A percentile compares a stretch with the other conserved stretches of the same genome.
These are phyloP conservation scores for Pistacia vera DNA, from an alignment of 345 rosid species.

Conservation along the genomic window DNA sequence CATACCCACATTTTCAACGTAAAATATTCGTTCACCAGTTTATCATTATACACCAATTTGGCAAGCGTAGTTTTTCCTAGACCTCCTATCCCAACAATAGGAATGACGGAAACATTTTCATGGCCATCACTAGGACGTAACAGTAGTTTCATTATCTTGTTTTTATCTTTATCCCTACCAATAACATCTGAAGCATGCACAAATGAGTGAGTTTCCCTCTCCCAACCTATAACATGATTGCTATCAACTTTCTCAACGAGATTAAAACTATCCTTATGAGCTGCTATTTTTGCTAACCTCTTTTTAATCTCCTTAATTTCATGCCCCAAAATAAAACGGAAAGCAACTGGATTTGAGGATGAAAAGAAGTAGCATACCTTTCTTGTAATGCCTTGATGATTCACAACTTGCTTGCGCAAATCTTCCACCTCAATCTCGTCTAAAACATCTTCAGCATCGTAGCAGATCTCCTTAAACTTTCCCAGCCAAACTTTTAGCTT, in stretches of 20 bases:
- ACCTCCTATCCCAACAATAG: neutral
- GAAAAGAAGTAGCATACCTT: conserved; percentile 1
- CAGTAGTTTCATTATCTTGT: no score
- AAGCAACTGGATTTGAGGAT: neutral
- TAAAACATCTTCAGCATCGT: conserved; percentile 2
- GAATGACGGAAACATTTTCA: neutral
- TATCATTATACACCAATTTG: neutral
- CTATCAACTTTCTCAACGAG: neutral
- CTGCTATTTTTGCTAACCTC: neutral
- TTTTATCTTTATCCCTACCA: no score
- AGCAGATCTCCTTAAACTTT: conserved; percentile 16
- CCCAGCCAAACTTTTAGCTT: conserved; percentile 10
- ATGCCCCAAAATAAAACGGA: neutral
- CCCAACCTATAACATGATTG: no score
- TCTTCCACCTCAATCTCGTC: conserved; percentile 11
- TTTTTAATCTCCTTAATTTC: conserved; percentile 4
- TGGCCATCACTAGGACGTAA: no score
- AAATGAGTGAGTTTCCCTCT: no score
- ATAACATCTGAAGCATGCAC: no score
- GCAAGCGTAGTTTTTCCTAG: neutral
- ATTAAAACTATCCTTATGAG: neutral
- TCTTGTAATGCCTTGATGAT: neutral
- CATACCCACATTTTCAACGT: neutral
- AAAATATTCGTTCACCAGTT: no score
- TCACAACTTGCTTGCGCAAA: neutral